Base-by-base conservation (phyloP, 306 rosid genomes). In the Cicer bijugum region DNA sequence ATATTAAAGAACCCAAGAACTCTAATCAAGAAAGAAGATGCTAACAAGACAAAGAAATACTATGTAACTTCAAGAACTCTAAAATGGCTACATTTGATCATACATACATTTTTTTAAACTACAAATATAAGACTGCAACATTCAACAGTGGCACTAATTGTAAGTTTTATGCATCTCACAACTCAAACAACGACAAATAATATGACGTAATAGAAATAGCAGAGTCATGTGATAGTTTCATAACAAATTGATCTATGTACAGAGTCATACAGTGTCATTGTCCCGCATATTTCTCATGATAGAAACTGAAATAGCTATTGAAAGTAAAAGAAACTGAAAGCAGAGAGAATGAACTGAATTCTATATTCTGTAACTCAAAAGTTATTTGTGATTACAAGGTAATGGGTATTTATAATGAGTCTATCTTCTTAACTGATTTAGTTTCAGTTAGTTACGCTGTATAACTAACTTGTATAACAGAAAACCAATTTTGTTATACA, bases 1-100 rank as follows among this genome's bases (percentile, higher is more conserved):
- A 64, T 62, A 42, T 23, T 56, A 58, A 78, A 57, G 46, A 81
- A 63, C 51, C 23, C 15, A 67, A 47, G 71, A 74, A 71, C 55
- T 43, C 78, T 28, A 15, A 61, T 51, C 59, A 77, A 28, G 35
- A 28, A 28, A 28, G 5, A 64, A 75, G 47, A 56, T 42, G 45
- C 56, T 16, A 63, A 48, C 43, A 58, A 10, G 68, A 67, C 38
- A 69, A 56, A 75, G 19, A 79, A 71, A 65, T 56, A 35, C 15
- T 48, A 51, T 71, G 58, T 20, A 79, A 65, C 47, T 44, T 23
- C 9, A 62, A 40, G 70, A 70, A 68, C 46, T 35, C 79, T 39
- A 42, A 42, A 43, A 42, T 35, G 55, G 76, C 7, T 23, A 12
- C 72, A 74, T 74, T 62, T 46, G 8, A 53, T 52, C 64, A 74